phyloP scores from a whole-genome alignment of 2,329 filamentous ascomycete genomes.

The Fusarium mundagurra region DNA sequence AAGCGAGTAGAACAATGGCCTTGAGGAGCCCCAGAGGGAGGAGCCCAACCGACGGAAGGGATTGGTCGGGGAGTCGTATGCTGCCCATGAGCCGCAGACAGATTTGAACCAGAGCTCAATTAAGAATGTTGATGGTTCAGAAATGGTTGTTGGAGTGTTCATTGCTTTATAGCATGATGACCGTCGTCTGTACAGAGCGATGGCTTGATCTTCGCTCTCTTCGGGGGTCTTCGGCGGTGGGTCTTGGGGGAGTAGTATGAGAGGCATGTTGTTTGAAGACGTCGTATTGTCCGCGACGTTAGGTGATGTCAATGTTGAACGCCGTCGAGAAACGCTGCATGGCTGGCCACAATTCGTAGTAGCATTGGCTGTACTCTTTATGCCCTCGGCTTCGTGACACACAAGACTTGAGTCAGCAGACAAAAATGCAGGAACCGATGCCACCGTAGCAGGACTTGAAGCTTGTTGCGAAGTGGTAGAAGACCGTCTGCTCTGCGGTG shows the following conservation, averaged over 20 bases:
- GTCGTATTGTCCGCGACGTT: not conserved
- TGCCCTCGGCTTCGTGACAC: not conserved
- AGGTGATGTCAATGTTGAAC: not conserved
- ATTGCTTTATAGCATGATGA: not conserved
- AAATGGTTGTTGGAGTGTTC: constrained; percentile 9
- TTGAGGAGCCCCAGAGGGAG: constrained; percentile 22
- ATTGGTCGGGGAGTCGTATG: constrained; percentile 33
- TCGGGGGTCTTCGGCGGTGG: not conserved
- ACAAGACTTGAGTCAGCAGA: not conserved
- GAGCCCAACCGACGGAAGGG: constrained; percentile 29
- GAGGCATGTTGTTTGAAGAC: not conserved
- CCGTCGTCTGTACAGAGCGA: not conserved
- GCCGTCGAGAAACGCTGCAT: not conserved
- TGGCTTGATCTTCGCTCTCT: not conserved
- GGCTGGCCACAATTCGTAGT: not conserved
- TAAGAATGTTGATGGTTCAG: constrained; percentile 26
- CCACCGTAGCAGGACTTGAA: not conserved
- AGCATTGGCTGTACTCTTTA: too few relatives aligned
- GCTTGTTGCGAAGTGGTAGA: not conserved
- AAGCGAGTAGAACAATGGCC: constrained; percentile 30
- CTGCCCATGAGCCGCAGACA: constrained; percentile 35
- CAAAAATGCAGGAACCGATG: not conserved
- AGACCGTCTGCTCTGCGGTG: not conserved
- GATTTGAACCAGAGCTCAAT: constrained; percentile 38
- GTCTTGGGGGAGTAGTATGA: not conserved